Evolutionary conservation across 129 eudicot species (phyloP).

Genomic region (sunflower (Helianthus annuus)): DNA sequence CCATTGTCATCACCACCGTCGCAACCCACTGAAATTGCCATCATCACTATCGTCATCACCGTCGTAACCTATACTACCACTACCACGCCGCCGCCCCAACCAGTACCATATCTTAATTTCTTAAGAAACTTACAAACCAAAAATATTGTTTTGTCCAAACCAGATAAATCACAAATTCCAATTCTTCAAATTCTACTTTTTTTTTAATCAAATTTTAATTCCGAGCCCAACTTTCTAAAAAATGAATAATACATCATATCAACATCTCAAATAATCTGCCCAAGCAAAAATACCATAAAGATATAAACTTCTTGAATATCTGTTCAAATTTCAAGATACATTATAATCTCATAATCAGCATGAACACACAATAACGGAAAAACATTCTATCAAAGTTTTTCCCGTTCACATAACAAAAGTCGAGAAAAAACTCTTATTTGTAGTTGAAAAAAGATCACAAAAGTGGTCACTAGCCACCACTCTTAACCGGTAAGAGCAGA

Average conservation of each 20-base stretch:
- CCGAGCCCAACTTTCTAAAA: too few species aligned
- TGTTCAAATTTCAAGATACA: slow-evolving; percentile 15
- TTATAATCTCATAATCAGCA: slow-evolving; percentile 32
- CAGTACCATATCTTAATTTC: too few species aligned
- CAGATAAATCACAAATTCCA: too few species aligned
- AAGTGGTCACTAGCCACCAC: slow-evolving; percentile 4
- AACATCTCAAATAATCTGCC: slow-evolving; percentile 8
- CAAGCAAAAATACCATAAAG: background rate
- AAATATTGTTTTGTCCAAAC: too few species aligned
- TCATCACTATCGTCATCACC: too few species aligned
- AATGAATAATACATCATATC: background rate
- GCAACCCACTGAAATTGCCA: too few species aligned
- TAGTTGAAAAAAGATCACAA: slow-evolving; percentile 17
- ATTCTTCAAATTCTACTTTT: too few species aligned
- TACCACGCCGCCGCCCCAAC: too few species aligned
- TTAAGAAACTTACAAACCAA: too few species aligned
- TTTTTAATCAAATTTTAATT: too few species aligned
- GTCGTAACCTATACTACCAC: too few species aligned
- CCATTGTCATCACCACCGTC: too few species aligned
- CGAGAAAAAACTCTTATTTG: slow-evolving; percentile 32
- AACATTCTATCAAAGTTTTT: slow-evolving; percentile 27
- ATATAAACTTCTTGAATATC: slow-evolving; percentile 10
- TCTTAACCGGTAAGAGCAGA: slow-evolving; percentile 62
- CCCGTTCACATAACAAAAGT: slow-evolving; percentile 21
- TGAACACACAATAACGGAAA: slow-evolving; percentile 15